Conservation (phyloP, 1,284 basidiomycete genomes). For the Rhodotorula sp. region DNA sequence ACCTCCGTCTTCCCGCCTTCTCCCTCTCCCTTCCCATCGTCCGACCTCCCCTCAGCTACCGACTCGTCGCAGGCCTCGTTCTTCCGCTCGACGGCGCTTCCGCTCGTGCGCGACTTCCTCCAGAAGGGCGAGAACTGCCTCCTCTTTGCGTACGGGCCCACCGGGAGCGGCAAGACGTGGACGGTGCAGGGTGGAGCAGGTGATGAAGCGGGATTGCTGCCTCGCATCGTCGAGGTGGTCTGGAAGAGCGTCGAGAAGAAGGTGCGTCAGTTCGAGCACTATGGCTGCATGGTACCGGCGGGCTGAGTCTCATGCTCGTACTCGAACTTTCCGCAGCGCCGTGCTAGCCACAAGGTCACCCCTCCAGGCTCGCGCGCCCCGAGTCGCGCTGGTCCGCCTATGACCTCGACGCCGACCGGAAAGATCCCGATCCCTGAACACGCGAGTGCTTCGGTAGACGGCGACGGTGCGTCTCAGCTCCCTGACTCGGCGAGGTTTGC, state of each 20-base stretch:
- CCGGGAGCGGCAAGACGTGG: conserved; percentile 90
- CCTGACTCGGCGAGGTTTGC: too few species aligned
- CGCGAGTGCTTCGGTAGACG: not conserved
- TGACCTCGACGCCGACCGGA: conserved; percentile 10
- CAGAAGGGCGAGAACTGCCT: conserved; percentile 79
- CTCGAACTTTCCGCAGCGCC: not conserved
- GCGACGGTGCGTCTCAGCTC: not conserved
- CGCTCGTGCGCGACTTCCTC: conserved; percentile 78
- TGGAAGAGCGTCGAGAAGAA: conserved; percentile 85
- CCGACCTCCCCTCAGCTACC: conserved; percentile 42
- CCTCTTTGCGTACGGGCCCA: conserved; percentile 98
- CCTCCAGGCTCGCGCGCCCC: not conserved
- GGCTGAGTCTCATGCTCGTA: too few species aligned
- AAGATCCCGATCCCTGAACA: not conserved
- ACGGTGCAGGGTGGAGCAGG: conserved; percentile 59
- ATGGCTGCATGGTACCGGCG: too few species aligned
- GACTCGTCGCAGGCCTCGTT: conserved; percentile 67
- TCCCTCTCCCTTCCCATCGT: conserved; percentile 47
- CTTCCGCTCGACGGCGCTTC: conserved; percentile 84
- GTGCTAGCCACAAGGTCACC: not conserved
- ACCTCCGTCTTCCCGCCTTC: conserved; percentile 51
- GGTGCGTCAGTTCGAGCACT: conserved; percentile 1
- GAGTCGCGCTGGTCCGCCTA: not conserved
- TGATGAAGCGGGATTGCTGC: conserved; percentile 70
- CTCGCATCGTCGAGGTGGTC: conserved; percentile 85